A percentile compares a stretch with the other conserved stretches of the same genome.
These are phyloP conservation scores for Gossypium turneri DNA, from an alignment of 345 rosid genomes.

Conservation along the genomic window DNA sequence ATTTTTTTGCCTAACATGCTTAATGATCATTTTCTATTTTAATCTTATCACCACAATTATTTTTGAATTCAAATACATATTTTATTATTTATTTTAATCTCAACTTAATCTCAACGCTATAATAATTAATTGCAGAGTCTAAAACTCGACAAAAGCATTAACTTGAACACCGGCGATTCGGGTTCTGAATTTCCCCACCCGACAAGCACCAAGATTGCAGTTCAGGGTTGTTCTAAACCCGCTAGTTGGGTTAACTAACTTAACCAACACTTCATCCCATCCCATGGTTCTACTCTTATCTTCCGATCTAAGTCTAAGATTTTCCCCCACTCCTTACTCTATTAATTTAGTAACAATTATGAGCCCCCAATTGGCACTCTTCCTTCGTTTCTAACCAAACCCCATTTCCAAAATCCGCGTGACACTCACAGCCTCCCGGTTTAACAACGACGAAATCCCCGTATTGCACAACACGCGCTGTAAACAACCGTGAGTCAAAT, in stretches of 20 bases:
- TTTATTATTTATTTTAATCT: no score
- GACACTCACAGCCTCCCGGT: neutral
- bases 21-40: no score
- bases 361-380: neutral
- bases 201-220: constrained; percentile 13
- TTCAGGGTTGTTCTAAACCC: neutral
- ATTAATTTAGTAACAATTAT: neutral
- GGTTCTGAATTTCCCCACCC: neutral
- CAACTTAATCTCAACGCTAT: no score
- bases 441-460: neutral
- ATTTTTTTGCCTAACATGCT: no score
- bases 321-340: neutral
- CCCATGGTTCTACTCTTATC: neutral
- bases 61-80: no score
- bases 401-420: neutral
- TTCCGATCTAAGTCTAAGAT: neutral
- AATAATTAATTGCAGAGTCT: no score
- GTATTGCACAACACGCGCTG: neutral
- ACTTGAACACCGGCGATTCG: neutral
- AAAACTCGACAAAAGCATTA: neutral
- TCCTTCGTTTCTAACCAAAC: neutral
- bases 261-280: constrained; percentile 3
- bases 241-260: constrained; percentile 17
- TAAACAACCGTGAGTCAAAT: neutral
- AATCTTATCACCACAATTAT: no score